Base-by-base conservation (phyloP, 2,329 filamentous ascomycete species). In the Monosporascus ibericus region DNA sequence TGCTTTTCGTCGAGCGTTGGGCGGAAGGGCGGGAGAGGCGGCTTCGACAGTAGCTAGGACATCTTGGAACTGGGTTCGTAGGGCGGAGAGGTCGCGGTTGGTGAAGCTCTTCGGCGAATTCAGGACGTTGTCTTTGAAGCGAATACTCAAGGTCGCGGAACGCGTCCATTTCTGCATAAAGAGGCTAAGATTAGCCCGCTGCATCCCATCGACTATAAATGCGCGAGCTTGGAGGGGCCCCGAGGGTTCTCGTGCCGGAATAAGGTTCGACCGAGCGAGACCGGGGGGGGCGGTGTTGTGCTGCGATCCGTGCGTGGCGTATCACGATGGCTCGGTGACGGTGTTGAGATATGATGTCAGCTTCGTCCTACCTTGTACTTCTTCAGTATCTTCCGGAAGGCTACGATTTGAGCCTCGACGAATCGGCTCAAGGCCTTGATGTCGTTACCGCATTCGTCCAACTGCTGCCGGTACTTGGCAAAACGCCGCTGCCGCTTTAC, bases 311-410 rank as follows among this genome's bases (percentile, higher is more conserved):
- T 34, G 9, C 30, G 30, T 14, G 30, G 30, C 30, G 9, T 34
- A 34, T 34, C 30, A 34, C 30, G 30, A 34, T 34, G 30, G 9
- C 11, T 34, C 30, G 30, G 30, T 34, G 30, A 14, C 30, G 30
- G 47, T 39, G 48, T 39, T 47, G 37, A 34, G 20, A 18, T 17
- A 17, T 24, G 39, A 30, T 34, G 30, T 11, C 50, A 52, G 51
- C 52, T 52, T 54, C 52, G n/a, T 39, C 71, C n/a, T 70, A 82
- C 81, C 75, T 77, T 80, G 71, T 94, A 92, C 66, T 95, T 95
- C 68, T 92, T 94, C 36, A 92, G 73, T 38, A 95, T 85, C 71
- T 95, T 95, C 51, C 82, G 81, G 62, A 95, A 92, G 4, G 87
- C 90, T 5, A 86, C 81, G 9, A 85, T 77, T 65, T 95, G 90